Base-by-base conservation (phyloP, 352 stramenopile genomes). In the Phytopythium cucurbitacearum region DNA sequence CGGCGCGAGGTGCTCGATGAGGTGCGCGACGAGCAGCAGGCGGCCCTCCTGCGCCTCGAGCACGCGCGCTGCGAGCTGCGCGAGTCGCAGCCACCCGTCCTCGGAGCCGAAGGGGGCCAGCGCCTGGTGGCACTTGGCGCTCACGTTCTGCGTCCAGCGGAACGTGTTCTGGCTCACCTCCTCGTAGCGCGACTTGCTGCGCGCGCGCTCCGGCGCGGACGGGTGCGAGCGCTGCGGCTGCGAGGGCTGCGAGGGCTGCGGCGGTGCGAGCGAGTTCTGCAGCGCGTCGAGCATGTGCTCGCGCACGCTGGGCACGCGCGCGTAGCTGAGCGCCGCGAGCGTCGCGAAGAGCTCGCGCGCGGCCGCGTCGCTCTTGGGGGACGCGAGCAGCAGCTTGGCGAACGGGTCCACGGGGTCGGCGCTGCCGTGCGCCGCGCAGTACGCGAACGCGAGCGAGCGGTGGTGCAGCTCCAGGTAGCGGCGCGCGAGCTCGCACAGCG, bases 381-480 rank as follows among this genome's bases (percentile, higher is more conserved):
- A 47, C 37, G 40, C 34, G n/a, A 70, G 51, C 34, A 56, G 34
- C 12, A 51, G 35, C 39, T 37, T 43, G 9, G 40, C 4, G n/a
- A 16, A n/a, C 55, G 51, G 12, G 16, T 40, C 32, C 7, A 21
- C 68, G 39, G 11, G 55, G 46, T 65, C 60, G 12, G 61, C 53
- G 21, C 59, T 53, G 13, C 56, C 59, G 11, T 71, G 52, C 12
- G 68, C 43, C 16, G 69, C 68, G 40, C 67, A 64, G 55, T 71
- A 78, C 11, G 60, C 66, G 62, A 74, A 74, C 40, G 78, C 73
- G n/a, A 90, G 52, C 39, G 80, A 86, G 33, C 60, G 60, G 55
- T 87, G 71, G 51, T 90, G 80, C 41, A 90, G 65, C 49, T 80
- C 67, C 43, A 90, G 53, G 38, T 77, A 87, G 12, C 70, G 65